phyloP scores from a whole-genome alignment of 2,329 filamentous ascomycete species.

The Calonectria crousiana region DNA sequence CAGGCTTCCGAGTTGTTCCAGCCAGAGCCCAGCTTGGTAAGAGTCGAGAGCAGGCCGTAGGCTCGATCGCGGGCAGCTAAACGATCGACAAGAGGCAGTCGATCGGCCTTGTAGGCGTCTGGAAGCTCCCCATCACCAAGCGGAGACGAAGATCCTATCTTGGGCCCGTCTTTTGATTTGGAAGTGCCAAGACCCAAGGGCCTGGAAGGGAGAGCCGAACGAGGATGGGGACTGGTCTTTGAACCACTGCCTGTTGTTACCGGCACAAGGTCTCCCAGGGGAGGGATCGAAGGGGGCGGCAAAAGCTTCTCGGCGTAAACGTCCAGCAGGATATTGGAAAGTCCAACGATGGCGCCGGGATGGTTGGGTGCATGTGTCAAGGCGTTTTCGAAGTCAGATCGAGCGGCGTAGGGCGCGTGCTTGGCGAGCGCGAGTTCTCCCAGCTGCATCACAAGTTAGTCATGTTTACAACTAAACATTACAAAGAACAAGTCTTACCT shows the following conservation, averaged over 20 bases:
- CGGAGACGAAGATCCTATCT: slow-evolving; percentile 26
- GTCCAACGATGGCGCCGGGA: slow-evolving; percentile 80
- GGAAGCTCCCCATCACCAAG: slow-evolving; percentile 58
- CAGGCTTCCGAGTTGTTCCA: slow-evolving; percentile 97
- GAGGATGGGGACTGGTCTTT: slow-evolving; percentile 17
- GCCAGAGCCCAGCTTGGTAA: slow-evolving; percentile 87
- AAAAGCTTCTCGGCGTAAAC: slow-evolving; percentile 80
- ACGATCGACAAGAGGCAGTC: slow-evolving; percentile 80
- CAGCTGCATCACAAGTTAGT: slow-evolving; percentile 62
- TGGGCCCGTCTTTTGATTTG: slow-evolving; percentile 32
- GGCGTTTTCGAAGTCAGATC: slow-evolving; percentile 84
- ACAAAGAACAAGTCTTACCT: slow-evolving; percentile 66
- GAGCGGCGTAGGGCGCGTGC: slow-evolving; percentile 74
- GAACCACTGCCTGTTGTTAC: slow-evolving; percentile 13
- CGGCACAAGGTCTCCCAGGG: slow-evolving; percentile 47
- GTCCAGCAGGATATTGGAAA: slow-evolving; percentile 89
- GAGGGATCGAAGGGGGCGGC: slow-evolving; percentile 66
- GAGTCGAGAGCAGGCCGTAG: slow-evolving; percentile 81
- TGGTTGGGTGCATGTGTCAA: slow-evolving; percentile 86
- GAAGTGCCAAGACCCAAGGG: slow-evolving; percentile 61
- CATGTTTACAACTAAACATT: background rate
- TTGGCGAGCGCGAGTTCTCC: slow-evolving; percentile 76
- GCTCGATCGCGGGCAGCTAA: slow-evolving; percentile 93
- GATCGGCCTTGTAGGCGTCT: slow-evolving; percentile 67
- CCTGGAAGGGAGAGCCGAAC: slow-evolving; percentile 53